Base-by-base conservation (phyloP, 2,329 filamentous ascomycete genomes). In the Cercospora berteroae region DNA sequence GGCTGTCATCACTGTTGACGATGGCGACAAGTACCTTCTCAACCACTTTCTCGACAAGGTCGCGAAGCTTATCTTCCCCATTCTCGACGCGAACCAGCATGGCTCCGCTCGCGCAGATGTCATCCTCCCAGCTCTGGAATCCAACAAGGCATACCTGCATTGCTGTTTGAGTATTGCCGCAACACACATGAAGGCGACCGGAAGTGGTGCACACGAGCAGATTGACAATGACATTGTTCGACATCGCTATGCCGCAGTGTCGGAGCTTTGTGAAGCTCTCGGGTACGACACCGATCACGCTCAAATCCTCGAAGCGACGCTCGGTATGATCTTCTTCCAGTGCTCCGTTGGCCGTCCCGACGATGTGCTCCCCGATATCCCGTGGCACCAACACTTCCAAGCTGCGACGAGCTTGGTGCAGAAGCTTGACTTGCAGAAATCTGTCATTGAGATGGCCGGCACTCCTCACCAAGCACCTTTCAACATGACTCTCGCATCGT, bases 321-420 rank as follows among this genome's bases (percentile, higher is more conserved):
- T 98, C 5, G 93, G 92, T 61, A 93, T 98, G 87, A 97, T 97
- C 78, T 95, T 97, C 82, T 96, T 97, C 83, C 93, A 97, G 78
- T 95, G 91, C 81, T 90, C 92, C 27, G 94, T 98, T 71, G 94
- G 94, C 63, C 88, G 92, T 74, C 89, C 90, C 39, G 90, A 95
- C 74, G 93, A 97, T 77, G 87, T 87, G 57, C 87, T 97, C 25
- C 90, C 92, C 16, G 94, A 98, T 77, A 96, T 98, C 74, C 89
- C 94, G 23, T 99, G 95, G 95, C 92, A 94, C 82, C 92, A 96
- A 78, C 95, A 99, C 83, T 97, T 98, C 82, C 91, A 96, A 79
- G 94, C 94, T 3, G 94, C 90, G 20, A 90, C 91, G 73, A 93
- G 89, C 73, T 85, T 98, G 63, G 91, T 97, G 25, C 88, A 91